Evolutionary conservation across 1,139 yeast species (phyloP), one percentile per base, ranked within the genome.

Genomic region (Yamadazyma blattariae): DNA sequence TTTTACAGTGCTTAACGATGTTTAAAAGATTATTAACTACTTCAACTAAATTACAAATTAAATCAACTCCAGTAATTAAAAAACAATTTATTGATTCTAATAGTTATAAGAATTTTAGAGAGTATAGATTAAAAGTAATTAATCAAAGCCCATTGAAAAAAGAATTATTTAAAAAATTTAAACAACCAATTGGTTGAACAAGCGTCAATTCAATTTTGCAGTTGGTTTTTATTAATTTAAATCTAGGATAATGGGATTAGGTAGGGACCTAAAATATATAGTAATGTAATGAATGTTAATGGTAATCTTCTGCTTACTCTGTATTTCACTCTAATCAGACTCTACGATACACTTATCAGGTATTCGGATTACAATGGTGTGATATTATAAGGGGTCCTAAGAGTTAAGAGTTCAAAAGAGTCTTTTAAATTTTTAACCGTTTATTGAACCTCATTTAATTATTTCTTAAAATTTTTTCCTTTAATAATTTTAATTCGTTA

Each of bases 81-180:
- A 25, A 31, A 11, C 29, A 25, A 20, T 31, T 20, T 17, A 25
- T 31, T 12, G 34, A 31, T 14, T 8, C 20, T 18, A 31, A 31
- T 19, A 25, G 29, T 13, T 31, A 25, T 61, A 64, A 74, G 45
- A 59, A 76, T 2, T 76, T 76, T 56, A 79, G 79, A 25, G 80
- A 76, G 50, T 76, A 76, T 62, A 59, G 82, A 49, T 61, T 74
- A 50, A 68, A 68, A 47, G 75, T 65, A 16, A 61, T 65, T 35
- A 69, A 74, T 56, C 74, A 69, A 41, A 71, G 74, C 37, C 82
- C 82, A 11, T 66, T 74, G 26, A 41, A 38, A 20, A 44, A 36
- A 26, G 41, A 41, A 49, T 59, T 64, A 11, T 45, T 57, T 33
- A 60, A 44, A 28, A 45, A 37, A 19, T 37, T 27, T 16, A 19